A percentile compares a stretch with the other conserved stretches of the same genome.
Evolutionary conservation across 176 grass and related monocot genomes (phyloP).

Genomic region (Hordeum vulgare): DNA sequence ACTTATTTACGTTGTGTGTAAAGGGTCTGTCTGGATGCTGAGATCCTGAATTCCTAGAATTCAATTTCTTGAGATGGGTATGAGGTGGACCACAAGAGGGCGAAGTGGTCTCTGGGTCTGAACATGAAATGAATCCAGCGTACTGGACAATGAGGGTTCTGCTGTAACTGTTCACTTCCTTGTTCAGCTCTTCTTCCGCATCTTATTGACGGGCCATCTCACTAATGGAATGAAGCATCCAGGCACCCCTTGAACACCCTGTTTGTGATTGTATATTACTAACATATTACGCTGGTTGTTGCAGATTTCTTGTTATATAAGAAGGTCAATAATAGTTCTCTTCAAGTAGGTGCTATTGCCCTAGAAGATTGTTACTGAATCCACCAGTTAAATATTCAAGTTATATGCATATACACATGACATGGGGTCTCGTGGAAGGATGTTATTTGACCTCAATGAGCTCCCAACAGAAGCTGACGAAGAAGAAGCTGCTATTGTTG

Average conservation of each 20-base stretch:
- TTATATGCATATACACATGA: conserved; percentile 99
- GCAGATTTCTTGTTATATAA: conserved; percentile 32
- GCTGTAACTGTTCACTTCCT: conserved; percentile 38
- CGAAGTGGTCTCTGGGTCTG: conserved; percentile 20
- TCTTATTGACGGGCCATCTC: conserved; percentile 7
- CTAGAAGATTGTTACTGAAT: conserved; percentile 4
- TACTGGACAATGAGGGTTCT: conserved; percentile 24
- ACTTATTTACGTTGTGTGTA: conserved; percentile 54
- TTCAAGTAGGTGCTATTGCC: conserved; percentile 2
- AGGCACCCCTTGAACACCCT: conserved; percentile 25
- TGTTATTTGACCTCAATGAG: conserved; percentile 97
- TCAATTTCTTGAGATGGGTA: conserved; percentile 47
- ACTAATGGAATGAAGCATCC: conserved; percentile 32
- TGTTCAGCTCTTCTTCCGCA: conserved; percentile 31
- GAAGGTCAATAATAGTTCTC: conserved; percentile 21
- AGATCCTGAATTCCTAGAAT: conserved; percentile 43
- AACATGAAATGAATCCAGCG: conserved; percentile 31
- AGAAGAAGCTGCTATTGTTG: conserved; percentile 34
- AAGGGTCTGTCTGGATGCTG: conserved; percentile 58
- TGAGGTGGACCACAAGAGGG: conserved; percentile 51
- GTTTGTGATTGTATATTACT: conserved; percentile 25
- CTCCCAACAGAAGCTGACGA: conserved; percentile 74
- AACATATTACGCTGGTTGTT: conserved; percentile 7
- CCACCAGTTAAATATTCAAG: conserved; percentile 26
- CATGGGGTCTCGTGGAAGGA: conserved; percentile 89